phyloP scores from a whole-genome alignment of 306 rosid species.

The Cicer yamashitae region DNA sequence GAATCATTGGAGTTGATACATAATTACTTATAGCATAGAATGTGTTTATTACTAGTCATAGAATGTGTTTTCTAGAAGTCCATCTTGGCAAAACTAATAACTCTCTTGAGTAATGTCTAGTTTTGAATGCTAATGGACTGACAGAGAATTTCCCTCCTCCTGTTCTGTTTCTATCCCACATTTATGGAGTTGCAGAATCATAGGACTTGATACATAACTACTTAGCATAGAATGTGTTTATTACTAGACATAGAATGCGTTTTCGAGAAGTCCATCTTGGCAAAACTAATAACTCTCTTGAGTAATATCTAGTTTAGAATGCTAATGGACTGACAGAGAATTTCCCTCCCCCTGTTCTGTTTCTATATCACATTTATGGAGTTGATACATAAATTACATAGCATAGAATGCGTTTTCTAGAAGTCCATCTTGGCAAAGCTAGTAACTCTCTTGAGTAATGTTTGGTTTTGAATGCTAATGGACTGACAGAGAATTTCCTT shows the following conservation, averaged over 20 bases:
- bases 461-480: constrained; percentile 73
- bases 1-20: constrained; percentile 59
- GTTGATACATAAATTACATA: constrained; percentile 47
- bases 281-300: constrained; percentile 58
- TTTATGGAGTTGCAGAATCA: constrained; percentile 41
- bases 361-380: constrained; percentile 40
- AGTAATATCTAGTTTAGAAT: constrained; percentile 66
- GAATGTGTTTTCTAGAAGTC: constrained; percentile 41
- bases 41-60: too few species aligned
- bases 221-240: not conserved
- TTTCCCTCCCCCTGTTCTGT: constrained; percentile 53
- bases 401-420: not conserved
- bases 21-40: not conserved
- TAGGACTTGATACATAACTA: constrained; percentile 53
- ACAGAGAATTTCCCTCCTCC: constrained; percentile 42
- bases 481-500: constrained; percentile 46
- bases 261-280: constrained; percentile 69
- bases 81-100: constrained; percentile 82
- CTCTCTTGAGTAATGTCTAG: constrained; percentile 52
- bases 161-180: constrained; percentile 48
- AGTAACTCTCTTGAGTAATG: constrained; percentile 51
- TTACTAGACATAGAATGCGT: too few species aligned
- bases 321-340: constrained; percentile 59
- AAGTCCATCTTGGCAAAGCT: constrained; percentile 86
- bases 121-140: constrained; percentile 74